Base-by-base conservation (phyloP, 805 yeast genomes). In the Vanderwaltozyma tropicalis region DNA sequence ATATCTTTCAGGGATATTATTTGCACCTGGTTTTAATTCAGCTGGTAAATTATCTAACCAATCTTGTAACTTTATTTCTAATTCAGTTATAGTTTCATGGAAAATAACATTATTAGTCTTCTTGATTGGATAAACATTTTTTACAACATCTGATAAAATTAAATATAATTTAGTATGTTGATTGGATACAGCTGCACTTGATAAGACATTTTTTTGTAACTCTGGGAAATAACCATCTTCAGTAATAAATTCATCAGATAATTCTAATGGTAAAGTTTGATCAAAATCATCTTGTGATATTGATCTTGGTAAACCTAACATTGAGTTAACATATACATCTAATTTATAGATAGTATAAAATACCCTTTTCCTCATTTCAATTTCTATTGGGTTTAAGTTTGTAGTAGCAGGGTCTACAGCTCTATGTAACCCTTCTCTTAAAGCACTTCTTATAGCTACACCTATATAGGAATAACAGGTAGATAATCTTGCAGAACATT, bases 381-480 rank as follows among this genome's bases (percentile, higher is more conserved):
- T 68, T 54, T 82, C 94, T 35, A 88, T 79, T 0, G 88, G 59
- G 69, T 62, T 59, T 67, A 78, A 41, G 56, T 69, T 51, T 1
- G 59, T 48, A 15, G 46, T 42, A 13, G 49, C 45, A 18, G 50
- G 74, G 63, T 73, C 73, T 26, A 85, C 68, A 46, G 76, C 76
- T 41, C 94, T 63, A 55, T 87, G 96, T 20, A 83, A 64, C 0
- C 96, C 96, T 50, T 85, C 88, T 49, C 94, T 71, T 36, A 87
- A 58, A 0, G 94, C 94, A 31, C 89, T 80, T 51, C 96, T 66
- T 45, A 87, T 64, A 0, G 94, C 96, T 33, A 85, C 80, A 8
- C 96, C 96, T 45, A 87, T 83, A 57, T 85, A 87, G 0, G 94
- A 78, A 57, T 87, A 87, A 59, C 96, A 87, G 0, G 95, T 85